phyloP scores from a whole-genome alignment of 345 rosid genomes.

The Aegle marmelos region DNA sequence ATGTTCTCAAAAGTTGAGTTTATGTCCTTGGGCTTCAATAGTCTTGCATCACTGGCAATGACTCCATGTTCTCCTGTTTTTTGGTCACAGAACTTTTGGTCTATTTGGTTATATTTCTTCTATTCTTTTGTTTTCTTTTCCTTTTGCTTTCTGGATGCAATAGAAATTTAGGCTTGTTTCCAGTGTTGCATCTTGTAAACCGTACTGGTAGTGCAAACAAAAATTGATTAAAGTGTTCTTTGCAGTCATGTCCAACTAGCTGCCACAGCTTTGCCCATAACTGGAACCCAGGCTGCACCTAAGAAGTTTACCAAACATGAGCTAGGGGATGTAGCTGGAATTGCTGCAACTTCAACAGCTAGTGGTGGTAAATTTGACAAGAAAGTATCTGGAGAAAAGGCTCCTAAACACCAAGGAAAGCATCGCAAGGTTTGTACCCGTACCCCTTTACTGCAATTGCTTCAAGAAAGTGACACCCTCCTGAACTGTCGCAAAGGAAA shows the following conservation, averaged over 20 bases:
- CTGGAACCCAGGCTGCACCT: conserved; percentile 65
- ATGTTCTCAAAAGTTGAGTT: not conserved
- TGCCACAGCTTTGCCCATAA: conserved; percentile 80
- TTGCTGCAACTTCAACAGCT: conserved; percentile 84
- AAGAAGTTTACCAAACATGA: conserved; percentile 68
- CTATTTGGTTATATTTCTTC: not conserved
- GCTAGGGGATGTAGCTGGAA: conserved; percentile 78
- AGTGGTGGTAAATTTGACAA: conserved; percentile 98
- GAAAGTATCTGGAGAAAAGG: conserved; percentile 80
- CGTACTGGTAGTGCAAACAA: not conserved
- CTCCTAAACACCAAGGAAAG: conserved; percentile 73
- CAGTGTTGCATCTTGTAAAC: not conserved
- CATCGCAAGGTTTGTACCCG: conserved; percentile 66
- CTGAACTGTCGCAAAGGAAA: not conserved
- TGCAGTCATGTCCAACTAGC: conserved; percentile 91
- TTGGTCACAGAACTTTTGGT: not conserved
- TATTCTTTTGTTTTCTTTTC: not conserved
- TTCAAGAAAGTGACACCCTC: not conserved
- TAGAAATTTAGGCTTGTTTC: not conserved
- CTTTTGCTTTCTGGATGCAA: not conserved
- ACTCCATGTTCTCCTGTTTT: not conserved
- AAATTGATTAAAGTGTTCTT: conserved; percentile 3
- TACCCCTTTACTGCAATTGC: not conserved
- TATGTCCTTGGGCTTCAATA: not conserved
- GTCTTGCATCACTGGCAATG: not conserved